Base-by-base conservation (phyloP, 768 basidiomycete genomes). In the Lactarius psammicola region DNA sequence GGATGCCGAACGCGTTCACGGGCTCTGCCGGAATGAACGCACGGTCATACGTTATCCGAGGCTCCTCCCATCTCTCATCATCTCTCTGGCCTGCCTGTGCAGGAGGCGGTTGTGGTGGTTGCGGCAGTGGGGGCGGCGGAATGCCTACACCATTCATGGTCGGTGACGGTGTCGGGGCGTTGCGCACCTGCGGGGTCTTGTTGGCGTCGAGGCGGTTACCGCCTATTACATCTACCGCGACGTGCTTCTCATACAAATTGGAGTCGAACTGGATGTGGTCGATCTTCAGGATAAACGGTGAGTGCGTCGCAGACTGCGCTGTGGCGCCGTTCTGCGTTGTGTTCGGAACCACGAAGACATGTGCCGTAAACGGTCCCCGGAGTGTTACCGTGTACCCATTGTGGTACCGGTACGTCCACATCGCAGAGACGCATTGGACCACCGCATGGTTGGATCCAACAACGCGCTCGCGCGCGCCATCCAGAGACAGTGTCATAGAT, bases 1-100 rank as follows among this genome's bases (percentile, higher is more conserved):
- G 90, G 60, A 94, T 91, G 5, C 92, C 92, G 76, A 93, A 94
- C 26, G 89, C 89, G 72, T 93, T 93, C 59, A 94, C 89, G 10
- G 92, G 92, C 71, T 92, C 91, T 5, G 85, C 84, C 15, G 92
- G 92, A 69, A 92, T 84, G n/a, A 80, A 79, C 36, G 84, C 88
- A 40, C 78, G 78, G 20, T 86, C 85, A 56, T 90, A 84, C 57
- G 82, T 70, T 49, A 85, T 76, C 63, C 85, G 76, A 8, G 85
- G 86, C 69, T 91, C 90, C 49, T 89, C 89, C 64, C 68, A 70
- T 82, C 85, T 86, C 71, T 79, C 81, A 70, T 80, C 84, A 26
- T 84, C 85, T 56, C 87, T 63, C 40, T 58, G 66, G 40, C 66
- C 61, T 10, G 15, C 72, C 68, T 62, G 68, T 26, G 26, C 46